Conservation (phyloP, 345 rosid species). For the Turritis glabra region DNA sequence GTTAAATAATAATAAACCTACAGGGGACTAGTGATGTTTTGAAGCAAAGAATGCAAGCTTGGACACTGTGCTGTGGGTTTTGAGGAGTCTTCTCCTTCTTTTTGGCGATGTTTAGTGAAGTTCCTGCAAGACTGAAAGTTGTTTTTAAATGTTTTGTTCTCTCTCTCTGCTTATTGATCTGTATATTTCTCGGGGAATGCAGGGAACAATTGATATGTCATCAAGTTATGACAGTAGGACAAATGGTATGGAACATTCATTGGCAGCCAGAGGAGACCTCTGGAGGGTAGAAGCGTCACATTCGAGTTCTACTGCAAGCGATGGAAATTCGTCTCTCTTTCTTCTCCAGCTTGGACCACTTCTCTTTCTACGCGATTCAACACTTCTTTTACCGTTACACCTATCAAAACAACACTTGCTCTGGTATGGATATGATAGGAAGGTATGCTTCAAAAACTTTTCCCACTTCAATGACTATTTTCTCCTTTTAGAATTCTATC, state of each 20-base stretch:
- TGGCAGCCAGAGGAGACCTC: constrained; percentile 92
- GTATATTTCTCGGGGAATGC: constrained; percentile 18
- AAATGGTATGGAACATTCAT: constrained; percentile 64
- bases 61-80: background rate
- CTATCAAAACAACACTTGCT: constrained; percentile 94
- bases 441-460: constrained; percentile 51
- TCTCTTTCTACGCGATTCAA: constrained; percentile 81
- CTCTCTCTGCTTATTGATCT: background rate
- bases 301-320: constrained; percentile 62
- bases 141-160: background rate
- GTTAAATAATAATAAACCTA: background rate
- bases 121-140: background rate
- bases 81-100: no score
- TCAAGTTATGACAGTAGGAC: constrained; percentile 83
- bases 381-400: constrained; percentile 90
- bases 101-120: background rate
- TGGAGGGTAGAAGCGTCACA: constrained; percentile 94
- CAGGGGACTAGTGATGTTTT: background rate
- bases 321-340: constrained; percentile 77
- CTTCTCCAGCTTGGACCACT: constrained; percentile 96
- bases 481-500: background rate
- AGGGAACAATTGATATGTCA: constrained; percentile 79
- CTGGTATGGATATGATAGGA: constrained; percentile 97
- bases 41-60: background rate
- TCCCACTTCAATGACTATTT: background rate